phyloP scores from a whole-genome alignment of 805 yeast genomes.

The Metschnikowia peoriensis region DNA sequence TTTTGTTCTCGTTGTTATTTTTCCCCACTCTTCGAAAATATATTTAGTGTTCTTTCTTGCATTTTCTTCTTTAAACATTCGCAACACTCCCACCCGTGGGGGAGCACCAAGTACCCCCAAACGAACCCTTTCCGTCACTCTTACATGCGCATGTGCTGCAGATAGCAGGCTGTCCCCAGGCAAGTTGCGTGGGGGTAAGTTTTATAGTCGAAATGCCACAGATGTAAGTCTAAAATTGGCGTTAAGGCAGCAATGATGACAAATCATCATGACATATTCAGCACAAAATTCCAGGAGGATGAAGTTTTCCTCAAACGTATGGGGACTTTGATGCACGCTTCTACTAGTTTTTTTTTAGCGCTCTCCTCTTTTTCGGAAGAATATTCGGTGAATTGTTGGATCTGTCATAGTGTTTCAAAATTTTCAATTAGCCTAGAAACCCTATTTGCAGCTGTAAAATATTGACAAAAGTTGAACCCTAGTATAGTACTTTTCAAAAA shows the following conservation, averaged over 20 bases:
- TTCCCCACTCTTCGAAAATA: too few species aligned
- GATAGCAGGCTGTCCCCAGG: neutral
- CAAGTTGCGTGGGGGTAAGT: neutral
- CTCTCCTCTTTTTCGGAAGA: too few species aligned
- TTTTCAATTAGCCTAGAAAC: too few species aligned
- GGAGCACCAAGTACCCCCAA: neutral
- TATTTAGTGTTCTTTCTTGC: neutral
- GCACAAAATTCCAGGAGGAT: neutral
- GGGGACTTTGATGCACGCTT: neutral
- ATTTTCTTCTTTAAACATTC: neutral
- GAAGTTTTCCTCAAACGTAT: too few species aligned
- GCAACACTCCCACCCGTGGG: neutral
- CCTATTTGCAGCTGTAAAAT: too few species aligned
- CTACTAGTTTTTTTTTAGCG: neutral
- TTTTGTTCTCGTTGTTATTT: too few species aligned
- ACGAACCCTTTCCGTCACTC: neutral
- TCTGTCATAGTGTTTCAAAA: too few species aligned
- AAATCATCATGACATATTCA: neutral
- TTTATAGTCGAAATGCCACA: neutral
- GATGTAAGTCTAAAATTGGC: neutral
- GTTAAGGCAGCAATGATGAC: neutral
- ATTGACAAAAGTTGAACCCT: too few species aligned
- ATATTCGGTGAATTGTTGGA: too few species aligned
- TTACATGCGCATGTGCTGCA: neutral
- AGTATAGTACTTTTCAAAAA: too few species aligned